Evolutionary conservation across 768 basidiomycete genomes (phyloP), one percentile per base, ranked within the genome.

Genomic region (Phaeotremella skinneri): DNA sequence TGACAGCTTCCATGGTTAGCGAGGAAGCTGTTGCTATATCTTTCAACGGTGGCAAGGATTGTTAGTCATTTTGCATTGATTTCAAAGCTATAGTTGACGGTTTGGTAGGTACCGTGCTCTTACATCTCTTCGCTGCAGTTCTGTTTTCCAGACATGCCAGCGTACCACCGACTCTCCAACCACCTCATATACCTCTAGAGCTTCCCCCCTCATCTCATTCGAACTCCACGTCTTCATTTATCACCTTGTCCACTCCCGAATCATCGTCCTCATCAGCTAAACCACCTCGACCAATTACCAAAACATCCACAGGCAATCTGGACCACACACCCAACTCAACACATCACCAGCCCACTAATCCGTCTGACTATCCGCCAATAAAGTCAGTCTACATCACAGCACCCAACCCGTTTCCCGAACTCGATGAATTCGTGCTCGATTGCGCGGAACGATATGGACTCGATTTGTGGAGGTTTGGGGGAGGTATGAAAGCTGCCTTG

Each of bases 31-130:
- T 92, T 3, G 87, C 92, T 2, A 81, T 99, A 59, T 96, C 92
- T 77, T 99, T 97, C 80, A 99, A 98, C 66, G 96, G 96, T 9
- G 96, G 96, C 52, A 99, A 99, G 76, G 96, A 99, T 73, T 99
- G 96, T 94, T 30, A 42, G 76, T 71, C 9, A 29, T 25, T 20
- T 3, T 3, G 23, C 43, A 45, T 45, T 21, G 7, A 14, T 7
- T 13, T 6, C 43, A 13, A 20, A 45, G 23, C 23, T 14, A 14
- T 45, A 13, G 13, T 45, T 14, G 23, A 7, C 7, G 17, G 17
- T 50, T 13, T 17, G 16, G 20, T 45, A 97, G 92, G 92, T 73
- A 98, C 93, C 3, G 91, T 96, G n/a, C 83, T 98, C 25, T 81
- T 98, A 11, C 92, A 96, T 73, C 83, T 98, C 31, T 87, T 87